Conservation (phyloP, 2,329 filamentous ascomycete genomes). For the Verticillium isaacii region DNA sequence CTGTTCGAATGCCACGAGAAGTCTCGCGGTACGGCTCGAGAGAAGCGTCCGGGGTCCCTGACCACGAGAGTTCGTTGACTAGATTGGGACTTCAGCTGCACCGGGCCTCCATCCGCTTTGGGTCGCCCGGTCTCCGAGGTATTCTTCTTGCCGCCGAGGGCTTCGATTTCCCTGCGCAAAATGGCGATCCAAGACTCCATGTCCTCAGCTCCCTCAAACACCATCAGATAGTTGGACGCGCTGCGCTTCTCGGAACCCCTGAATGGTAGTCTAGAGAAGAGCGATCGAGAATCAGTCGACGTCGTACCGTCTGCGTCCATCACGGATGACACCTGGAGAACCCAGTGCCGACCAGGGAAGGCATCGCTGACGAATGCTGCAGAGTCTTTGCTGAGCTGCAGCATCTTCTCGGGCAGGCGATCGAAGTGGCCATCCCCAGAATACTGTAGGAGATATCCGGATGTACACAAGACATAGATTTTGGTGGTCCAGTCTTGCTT, state of each 20-base stretch:
- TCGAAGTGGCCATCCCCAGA: constrained; percentile 65
- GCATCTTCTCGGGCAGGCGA: constrained; percentile 66
- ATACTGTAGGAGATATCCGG: constrained; percentile 73
- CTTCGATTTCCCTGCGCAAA: constrained; percentile 66
- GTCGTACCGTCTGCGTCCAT: constrained; percentile 54
- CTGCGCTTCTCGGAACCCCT: constrained; percentile 51
- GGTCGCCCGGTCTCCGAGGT: constrained; percentile 55
- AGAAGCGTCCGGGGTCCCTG: constrained; percentile 42
- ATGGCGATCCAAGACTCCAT: constrained; percentile 73
- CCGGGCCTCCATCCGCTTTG: constrained; percentile 32
- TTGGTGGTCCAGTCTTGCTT: constrained; percentile 65
- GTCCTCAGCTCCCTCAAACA: constrained; percentile 67
- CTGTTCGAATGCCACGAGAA: constrained; percentile 22
- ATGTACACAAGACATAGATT: constrained; percentile 65
- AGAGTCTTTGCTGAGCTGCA: constrained; percentile 68
- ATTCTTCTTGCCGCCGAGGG: constrained; percentile 61
- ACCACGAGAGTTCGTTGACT: constrained; percentile 44
- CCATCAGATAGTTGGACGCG: constrained; percentile 62
- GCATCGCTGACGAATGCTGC: constrained; percentile 77
- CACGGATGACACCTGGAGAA: constrained; percentile 67
- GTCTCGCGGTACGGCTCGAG: constrained; percentile 31
- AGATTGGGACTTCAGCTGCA: constrained; percentile 29
- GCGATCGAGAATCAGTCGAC: constrained; percentile 48
- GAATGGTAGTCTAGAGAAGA: constrained; percentile 62
- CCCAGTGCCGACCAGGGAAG: constrained; percentile 76